phyloP scores from a whole-genome alignment of 192 early-diverging fungal genomes.

The Backusella parvicylindrica region DNA sequence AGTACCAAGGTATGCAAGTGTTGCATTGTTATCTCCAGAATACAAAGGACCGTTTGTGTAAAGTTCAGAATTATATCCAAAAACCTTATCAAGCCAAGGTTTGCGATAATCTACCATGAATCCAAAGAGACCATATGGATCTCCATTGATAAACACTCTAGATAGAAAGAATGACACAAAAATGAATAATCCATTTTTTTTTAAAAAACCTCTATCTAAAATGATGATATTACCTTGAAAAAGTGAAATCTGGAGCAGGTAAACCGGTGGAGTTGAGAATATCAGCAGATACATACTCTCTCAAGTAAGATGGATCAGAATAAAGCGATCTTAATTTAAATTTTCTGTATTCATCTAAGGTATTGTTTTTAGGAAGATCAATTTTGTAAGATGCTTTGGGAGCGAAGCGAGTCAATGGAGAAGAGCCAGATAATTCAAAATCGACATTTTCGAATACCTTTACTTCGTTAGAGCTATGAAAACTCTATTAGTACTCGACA shows the following conservation, averaged over 20 bases:
- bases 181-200: neutral
- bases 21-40: neutral
- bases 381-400: neutral
- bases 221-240: neutral
- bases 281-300: neutral
- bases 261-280: neutral
- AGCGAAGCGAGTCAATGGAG: neutral
- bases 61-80: neutral
- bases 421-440: neutral
- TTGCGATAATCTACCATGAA: neutral
- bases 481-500: neutral
- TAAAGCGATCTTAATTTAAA: neutral
- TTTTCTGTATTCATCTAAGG: neutral
- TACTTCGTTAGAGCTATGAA: neutral
- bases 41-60: neutral
- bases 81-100: neutral
- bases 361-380: neutral
- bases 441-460: neutral
- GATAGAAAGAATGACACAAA: neutral
- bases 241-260: neutral
- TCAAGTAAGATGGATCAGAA: neutral
- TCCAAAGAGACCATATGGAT: neutral
- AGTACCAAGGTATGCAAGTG: neutral
- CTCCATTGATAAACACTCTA: neutral
- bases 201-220: neutral